phyloP scores from a whole-genome alignment of 2,329 filamentous ascomycete genomes.

The Venturia asperata region DNA sequence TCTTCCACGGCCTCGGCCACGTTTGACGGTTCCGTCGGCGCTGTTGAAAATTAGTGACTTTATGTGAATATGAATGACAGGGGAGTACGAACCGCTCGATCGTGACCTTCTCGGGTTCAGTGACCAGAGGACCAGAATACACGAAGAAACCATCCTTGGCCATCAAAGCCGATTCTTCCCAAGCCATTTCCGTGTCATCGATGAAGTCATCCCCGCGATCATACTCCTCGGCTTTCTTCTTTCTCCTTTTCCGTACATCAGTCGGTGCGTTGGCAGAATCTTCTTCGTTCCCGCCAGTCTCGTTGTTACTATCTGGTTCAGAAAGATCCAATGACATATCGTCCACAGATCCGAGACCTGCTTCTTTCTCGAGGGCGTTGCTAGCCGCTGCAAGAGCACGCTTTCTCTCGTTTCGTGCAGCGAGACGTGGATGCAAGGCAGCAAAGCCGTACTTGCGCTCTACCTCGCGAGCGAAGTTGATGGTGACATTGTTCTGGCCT shows the following conservation, averaged over 20 bases:
- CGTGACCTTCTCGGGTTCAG: slow-evolving; percentile 70
- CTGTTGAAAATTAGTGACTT: slow-evolving; percentile 37
- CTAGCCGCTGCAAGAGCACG: slow-evolving; percentile 81
- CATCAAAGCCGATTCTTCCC: slow-evolving; percentile 91
- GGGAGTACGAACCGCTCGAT: slow-evolving; percentile 50
- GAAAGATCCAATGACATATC: slow-evolving; percentile 78
- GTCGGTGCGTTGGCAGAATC: slow-evolving; percentile 42
- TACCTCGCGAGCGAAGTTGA: slow-evolving; percentile 92
- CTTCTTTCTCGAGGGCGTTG: slow-evolving; percentile 72
- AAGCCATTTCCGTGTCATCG: slow-evolving; percentile 88
- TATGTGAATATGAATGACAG: not conserved
- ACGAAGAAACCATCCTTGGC: slow-evolving; percentile 97
- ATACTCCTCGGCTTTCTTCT: slow-evolving; percentile 64
- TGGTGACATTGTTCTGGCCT: slow-evolving; percentile 77
- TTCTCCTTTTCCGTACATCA: slow-evolving; percentile 63
- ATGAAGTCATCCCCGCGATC: slow-evolving; percentile 63
- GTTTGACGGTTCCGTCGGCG: slow-evolving; percentile 65
- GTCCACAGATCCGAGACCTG: slow-evolving; percentile 55
- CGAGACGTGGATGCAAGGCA: slow-evolving; percentile 82
- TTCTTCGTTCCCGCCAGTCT: slow-evolving; percentile 62
- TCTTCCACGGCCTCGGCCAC: slow-evolving; percentile 52
- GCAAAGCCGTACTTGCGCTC: slow-evolving; percentile 93
- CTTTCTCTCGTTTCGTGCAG: slow-evolving; percentile 79
- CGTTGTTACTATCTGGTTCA: slow-evolving; percentile 71
- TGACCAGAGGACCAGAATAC: slow-evolving; percentile 85